Evolutionary conservation across 345 rosid species (phyloP).

Genomic region (Populus euphratica): DNA sequence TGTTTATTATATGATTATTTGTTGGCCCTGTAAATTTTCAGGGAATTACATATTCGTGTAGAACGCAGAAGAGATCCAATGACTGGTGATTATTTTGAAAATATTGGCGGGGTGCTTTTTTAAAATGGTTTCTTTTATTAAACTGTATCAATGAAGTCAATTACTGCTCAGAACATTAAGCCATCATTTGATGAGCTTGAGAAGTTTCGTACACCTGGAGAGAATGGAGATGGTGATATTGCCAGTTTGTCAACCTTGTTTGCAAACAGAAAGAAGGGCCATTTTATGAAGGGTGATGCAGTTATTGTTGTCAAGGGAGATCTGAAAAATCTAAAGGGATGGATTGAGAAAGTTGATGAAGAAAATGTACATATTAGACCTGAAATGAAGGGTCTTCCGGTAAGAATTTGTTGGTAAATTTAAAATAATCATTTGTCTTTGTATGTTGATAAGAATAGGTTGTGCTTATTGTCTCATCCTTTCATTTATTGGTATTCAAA

Average conservation of each 20-base stretch:
- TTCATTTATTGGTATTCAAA: constrained; percentile 13
- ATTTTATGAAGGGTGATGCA: constrained; percentile 97
- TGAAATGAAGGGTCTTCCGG: constrained; percentile 89
- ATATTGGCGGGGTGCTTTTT: constrained; percentile 70
- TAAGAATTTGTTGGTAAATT: constrained; percentile 35
- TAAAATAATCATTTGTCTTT: neutral
- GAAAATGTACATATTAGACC: constrained; percentile 84
- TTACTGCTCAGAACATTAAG: constrained; percentile 63
- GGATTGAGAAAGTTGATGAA: constrained; percentile 99
- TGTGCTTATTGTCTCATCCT: neutral
- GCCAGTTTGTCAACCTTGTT: constrained; percentile 79
- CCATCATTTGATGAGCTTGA: constrained; percentile 97
- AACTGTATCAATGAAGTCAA: constrained; percentile 78
- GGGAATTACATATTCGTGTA: constrained; percentile 90
- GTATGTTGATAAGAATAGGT: neutral
- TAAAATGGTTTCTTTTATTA: constrained; percentile 91
- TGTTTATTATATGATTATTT: constrained; percentile 8
- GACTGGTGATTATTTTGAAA: constrained; percentile 91
- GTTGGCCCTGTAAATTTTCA: constrained; percentile 22
- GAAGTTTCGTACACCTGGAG: constrained; percentile 74
- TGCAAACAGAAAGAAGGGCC: constrained; percentile 92
- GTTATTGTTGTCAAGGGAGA: constrained; percentile 93
- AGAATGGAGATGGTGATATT: constrained; percentile 71
- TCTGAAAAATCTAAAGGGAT: constrained; percentile 85
- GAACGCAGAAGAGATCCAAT: constrained; percentile 84